Conservation (phyloP, 176 grass and related monocot species). For the Secale cereale region DNA sequence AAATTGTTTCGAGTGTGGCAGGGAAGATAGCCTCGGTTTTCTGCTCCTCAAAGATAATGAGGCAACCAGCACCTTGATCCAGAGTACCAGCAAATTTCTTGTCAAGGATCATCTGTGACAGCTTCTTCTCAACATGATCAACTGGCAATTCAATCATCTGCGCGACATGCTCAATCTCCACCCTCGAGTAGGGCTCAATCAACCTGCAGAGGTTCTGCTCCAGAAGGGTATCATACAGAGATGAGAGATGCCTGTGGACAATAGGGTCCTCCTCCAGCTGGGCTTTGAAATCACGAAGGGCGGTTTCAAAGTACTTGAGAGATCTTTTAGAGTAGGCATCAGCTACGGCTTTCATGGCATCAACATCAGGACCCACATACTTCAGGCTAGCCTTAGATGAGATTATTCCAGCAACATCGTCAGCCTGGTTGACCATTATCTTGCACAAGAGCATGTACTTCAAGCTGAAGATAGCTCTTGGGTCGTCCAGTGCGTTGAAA, state of each 20-base stretch:
- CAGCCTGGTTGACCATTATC: constrained; percentile 15
- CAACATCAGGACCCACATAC: constrained; percentile 14
- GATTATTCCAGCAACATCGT: constrained; percentile 16
- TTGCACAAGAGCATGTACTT: constrained; percentile 20
- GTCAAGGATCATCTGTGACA: constrained; percentile 15
- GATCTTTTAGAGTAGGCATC: constrained; percentile 21
- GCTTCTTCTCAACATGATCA: constrained; percentile 3
- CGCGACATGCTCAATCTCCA: background rate
- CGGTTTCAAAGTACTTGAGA: constrained; percentile 8
- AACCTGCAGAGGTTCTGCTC: constrained; percentile 10
- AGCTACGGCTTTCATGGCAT: background rate
- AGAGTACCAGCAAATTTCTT: constrained; percentile 5
- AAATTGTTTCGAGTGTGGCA: background rate
- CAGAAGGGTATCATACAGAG: constrained; percentile 6
- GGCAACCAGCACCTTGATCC: constrained; percentile 17
- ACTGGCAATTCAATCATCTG: constrained; percentile 7
- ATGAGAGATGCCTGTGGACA: constrained; percentile 11
- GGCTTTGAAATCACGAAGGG: background rate
- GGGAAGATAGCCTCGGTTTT: constrained; percentile 1
- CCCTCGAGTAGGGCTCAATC: constrained; percentile 11
- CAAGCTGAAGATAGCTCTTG: constrained; percentile 17
- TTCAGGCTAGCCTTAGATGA: constrained; percentile 12
- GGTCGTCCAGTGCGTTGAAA: background rate
- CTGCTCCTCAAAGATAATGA: constrained; percentile 12
- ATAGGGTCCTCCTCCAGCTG: constrained; percentile 18